Percentiles rank a stretch among this genome's conserved stretches.
These are phyloP conservation scores for Oehlia diaphana DNA, from an alignment of 192 early-diverging fungal genomes.

Conservation along the genomic window DNA sequence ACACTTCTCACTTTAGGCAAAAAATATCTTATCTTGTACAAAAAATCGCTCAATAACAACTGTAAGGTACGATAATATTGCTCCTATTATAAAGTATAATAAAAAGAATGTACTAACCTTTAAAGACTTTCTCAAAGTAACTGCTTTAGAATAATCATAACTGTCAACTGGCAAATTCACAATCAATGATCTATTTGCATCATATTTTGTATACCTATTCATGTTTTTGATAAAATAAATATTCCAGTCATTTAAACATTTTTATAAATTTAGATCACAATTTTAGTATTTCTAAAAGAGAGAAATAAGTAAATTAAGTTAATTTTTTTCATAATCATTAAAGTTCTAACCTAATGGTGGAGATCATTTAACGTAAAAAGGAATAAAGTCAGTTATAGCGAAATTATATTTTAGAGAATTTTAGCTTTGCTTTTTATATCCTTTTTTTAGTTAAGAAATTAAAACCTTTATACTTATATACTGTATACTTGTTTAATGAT, in stretches of 20 bases:
- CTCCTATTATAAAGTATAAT: not conserved
- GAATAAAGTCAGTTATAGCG: too few species aligned
- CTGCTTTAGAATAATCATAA: not conserved
- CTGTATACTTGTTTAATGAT: too few species aligned
- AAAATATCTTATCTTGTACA: not conserved
- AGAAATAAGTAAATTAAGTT: too few species aligned
- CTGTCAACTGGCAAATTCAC: not conserved
- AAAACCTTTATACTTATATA: too few species aligned
- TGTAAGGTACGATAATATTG: not conserved
- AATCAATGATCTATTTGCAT: not conserved
- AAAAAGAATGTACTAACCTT: not conserved
- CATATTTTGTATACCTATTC: not conserved
- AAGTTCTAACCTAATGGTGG: too few species aligned
- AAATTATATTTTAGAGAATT: too few species aligned
- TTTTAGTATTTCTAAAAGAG: not conserved
- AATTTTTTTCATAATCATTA: too few species aligned
- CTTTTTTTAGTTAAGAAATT: too few species aligned
- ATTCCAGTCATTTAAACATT: conserved; percentile 1
- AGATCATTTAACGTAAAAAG: too few species aligned
- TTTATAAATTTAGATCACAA: not conserved
- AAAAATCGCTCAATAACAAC: not conserved
- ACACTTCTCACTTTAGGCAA: not conserved
- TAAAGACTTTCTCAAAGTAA: not conserved
- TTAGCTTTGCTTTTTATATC: too few species aligned
- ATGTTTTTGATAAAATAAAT: not conserved